Base-by-base conservation (phyloP, 2,329 filamentous ascomycete genomes). In the Sporothrix luriei region DNA sequence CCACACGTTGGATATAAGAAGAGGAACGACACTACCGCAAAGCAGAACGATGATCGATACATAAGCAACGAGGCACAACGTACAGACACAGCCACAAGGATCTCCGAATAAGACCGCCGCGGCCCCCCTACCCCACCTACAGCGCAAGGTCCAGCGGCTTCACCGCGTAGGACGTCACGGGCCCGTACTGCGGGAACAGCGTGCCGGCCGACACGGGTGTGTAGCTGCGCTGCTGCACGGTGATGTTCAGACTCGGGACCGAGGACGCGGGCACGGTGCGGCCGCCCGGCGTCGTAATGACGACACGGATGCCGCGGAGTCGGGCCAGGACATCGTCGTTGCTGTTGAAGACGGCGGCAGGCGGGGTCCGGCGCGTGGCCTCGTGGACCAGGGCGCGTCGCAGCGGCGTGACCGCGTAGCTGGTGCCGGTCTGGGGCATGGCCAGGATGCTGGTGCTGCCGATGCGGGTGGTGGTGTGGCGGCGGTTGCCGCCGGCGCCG, bases 201-300 rank as follows among this genome's bases (percentile, higher is more conserved):
- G 71, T 66, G 33, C 71, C 69, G 13, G 69, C 70, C 13, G 52
- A 43, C 9, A 67, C 68, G 3, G 74, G 71, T 14, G 65, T 68
- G 72, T 74, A 77, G 38, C 70, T 71, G 7, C 74, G 70, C 43
- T 77, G 75, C 69, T 80, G 77, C 19, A 83, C 72, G 7, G 78
- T 76, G 40, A 83, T 62, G 68, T 77, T 74, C 66, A 82, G 76
- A 71, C 81, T 81, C 26, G 78, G 75, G 10, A 77, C 72, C n/a
- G 69, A 65, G 4, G 55, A 57, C 21, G 74, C 54, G 4, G 78
- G 72, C 26, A 79, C 75, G 1, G 51, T 61, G 10, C 74, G 75
- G 19, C 79, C 80, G 24, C 82, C 75, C 11, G 73, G 71, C 68
- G 68, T 69, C 7, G 66, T 59, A 64, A 78, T 73, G 66, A 75